Evolutionary conservation across 768 basidiomycete species (phyloP).

Genomic region (Daedalea quercina): DNA sequence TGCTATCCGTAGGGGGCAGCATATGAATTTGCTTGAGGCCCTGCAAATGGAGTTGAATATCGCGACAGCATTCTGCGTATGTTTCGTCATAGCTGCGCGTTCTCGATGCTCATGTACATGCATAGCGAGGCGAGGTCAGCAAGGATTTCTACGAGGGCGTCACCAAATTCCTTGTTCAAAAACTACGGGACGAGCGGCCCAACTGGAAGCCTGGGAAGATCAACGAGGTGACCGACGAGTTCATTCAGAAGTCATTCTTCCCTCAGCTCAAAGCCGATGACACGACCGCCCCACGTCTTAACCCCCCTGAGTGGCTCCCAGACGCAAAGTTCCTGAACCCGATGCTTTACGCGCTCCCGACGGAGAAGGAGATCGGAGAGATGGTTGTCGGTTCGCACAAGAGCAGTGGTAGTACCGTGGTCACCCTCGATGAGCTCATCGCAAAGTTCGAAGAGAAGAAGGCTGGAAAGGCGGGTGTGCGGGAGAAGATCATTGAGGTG

Average conservation of each 20-base stretch:
- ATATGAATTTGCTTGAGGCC: constrained; percentile 53
- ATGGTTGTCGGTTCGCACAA: constrained; percentile 58
- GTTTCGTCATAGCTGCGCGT: constrained; percentile 23
- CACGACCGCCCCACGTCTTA: constrained; percentile 19
- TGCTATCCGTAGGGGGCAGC: constrained; percentile 68
- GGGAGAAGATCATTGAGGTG: constrained; percentile 74
- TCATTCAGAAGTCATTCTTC: constrained; percentile 66
- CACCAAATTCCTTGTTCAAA: constrained; percentile 54
- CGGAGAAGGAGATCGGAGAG: constrained; percentile 64
- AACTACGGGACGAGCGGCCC: constrained; percentile 46
- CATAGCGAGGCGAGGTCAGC: constrained; percentile 59
- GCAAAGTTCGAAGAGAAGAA: constrained; percentile 43
- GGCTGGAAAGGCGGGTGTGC: constrained; percentile 51
- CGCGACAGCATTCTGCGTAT: constrained; percentile 84
- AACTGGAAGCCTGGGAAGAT: constrained; percentile 66
- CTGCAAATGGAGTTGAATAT: constrained; percentile 85
- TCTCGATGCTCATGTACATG: not conserved
- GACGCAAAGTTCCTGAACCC: constrained; percentile 17
- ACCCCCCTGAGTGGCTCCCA: constrained; percentile 17
- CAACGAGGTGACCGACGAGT: constrained; percentile 47
- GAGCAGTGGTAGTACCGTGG: constrained; percentile 53
- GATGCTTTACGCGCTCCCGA: constrained; percentile 58
- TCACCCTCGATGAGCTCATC: constrained; percentile 60
- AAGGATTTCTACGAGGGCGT: constrained; percentile 85
- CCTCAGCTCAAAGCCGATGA: constrained; percentile 38